These are phyloP conservation scores for Hortaea sp. DNA, from an alignment of 2,329 filamentous ascomycete species.

Conservation along the genomic window DNA sequence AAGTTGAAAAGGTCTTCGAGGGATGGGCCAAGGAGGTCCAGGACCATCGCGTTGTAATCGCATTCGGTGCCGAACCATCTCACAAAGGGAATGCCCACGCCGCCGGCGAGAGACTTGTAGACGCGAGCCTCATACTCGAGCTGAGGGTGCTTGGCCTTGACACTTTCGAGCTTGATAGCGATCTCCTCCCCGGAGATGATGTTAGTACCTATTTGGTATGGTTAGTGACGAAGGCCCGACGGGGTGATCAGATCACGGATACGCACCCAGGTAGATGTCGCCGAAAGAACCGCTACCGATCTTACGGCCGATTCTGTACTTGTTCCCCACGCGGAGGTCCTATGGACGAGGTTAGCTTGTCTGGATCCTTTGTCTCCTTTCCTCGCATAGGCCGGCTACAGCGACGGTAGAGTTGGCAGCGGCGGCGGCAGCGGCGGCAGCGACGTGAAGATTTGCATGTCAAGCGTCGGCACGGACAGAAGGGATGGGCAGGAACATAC, in stretches of 20 bases:
- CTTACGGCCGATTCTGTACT: conserved; percentile 98
- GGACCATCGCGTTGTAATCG: conserved; percentile 99
- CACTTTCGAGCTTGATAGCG: conserved; percentile 97
- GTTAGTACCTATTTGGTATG: conserved; percentile 62
- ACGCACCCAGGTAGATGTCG: conserved; percentile 82
- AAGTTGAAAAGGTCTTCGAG: conserved; percentile 99
- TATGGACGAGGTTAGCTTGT: conserved; percentile 36
- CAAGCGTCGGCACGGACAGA: too few species aligned
- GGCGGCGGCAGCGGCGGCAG: neutral
- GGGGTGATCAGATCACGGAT: neutral
- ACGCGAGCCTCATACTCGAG: conserved; percentile 97
- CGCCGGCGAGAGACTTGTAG: conserved; percentile 79
- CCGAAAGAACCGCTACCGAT: conserved; percentile 96
- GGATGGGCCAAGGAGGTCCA: conserved; percentile 89
- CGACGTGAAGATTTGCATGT: neutral
- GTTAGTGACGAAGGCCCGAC: neutral
- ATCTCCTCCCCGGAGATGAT: conserved; percentile 99
- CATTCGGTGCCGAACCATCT: conserved; percentile 99
- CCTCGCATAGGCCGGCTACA: conserved; percentile 3
- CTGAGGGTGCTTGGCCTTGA: conserved; percentile 99
- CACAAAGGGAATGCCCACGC: conserved; percentile 96
- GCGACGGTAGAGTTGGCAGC: conserved; percentile 18
- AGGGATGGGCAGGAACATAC: conserved; percentile 32
- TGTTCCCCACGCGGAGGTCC: conserved; percentile 98
- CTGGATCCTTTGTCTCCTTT: neutral